phyloP scores from a whole-genome alignment of 2,329 filamentous ascomycete genomes.

The Alternaria alternata region DNA sequence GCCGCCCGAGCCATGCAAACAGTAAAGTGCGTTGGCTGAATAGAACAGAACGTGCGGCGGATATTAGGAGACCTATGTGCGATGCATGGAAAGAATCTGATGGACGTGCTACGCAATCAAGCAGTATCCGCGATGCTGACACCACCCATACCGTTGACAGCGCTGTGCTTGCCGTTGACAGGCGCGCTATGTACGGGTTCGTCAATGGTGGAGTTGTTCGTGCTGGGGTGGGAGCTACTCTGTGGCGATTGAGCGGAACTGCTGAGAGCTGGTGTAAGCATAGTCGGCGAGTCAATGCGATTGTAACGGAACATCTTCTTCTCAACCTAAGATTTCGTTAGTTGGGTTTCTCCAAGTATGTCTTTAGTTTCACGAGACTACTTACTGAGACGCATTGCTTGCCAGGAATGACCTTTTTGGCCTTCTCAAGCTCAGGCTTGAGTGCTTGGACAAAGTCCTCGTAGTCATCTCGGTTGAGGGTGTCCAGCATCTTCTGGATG shows the following conservation, averaged over 20 bases:
- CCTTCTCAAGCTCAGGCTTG: conserved; percentile 56
- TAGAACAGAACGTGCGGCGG: conserved; percentile 8
- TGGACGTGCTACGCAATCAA: conserved; percentile 14
- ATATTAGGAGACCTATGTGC: neutral
- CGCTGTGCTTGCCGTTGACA: conserved; percentile 22
- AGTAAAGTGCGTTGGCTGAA: conserved; percentile 4
- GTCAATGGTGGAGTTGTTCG: conserved; percentile 64
- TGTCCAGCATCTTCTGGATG: conserved; percentile 81
- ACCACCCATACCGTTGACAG: conserved; percentile 18
- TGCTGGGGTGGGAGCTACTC: conserved; percentile 71
- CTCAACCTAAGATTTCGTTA: conserved; percentile 48
- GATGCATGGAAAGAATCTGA: conserved; percentile 6
- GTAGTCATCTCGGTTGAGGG: conserved; percentile 52
- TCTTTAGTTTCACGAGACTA: neutral
- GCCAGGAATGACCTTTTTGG: conserved; percentile 50
- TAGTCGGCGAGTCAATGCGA: conserved; percentile 39
- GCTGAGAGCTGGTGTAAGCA: conserved; percentile 68
- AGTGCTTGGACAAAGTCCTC: conserved; percentile 52
- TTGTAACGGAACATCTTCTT: conserved; percentile 59
- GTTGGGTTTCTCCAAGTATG: neutral
- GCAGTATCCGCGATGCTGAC: conserved; percentile 27
- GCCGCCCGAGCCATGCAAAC: conserved; percentile 13
- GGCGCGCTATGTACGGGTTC: conserved; percentile 47
- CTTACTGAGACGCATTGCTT: conserved; percentile 56
- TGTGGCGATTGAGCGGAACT: conserved; percentile 74